Evolutionary conservation across 2,329 filamentous ascomycete species (phyloP).

Genomic region (Sphaerulina musiva): DNA sequence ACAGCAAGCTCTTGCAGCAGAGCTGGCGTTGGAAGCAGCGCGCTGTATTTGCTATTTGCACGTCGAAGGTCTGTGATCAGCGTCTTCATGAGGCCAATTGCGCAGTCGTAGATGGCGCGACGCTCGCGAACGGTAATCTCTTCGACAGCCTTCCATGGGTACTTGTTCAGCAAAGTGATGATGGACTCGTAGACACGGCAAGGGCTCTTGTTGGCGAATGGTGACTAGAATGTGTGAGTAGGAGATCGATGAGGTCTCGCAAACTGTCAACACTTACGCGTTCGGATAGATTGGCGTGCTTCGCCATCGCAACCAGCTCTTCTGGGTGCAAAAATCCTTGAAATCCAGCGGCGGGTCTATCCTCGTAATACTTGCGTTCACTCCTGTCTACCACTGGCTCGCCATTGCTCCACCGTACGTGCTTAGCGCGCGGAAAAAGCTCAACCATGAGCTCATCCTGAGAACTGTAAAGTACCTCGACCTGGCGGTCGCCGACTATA

Average conservation of each 20-base stretch:
- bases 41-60: slow-evolving; percentile 10
- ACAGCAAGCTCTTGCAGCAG: slow-evolving; percentile 32
- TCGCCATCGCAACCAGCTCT: slow-evolving; percentile 43
- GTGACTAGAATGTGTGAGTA: slow-evolving; percentile 36
- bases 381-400: slow-evolving; percentile 32
- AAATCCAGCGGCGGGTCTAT: slow-evolving; percentile 46
- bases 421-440: slow-evolving; percentile 48
- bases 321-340: slow-evolving; percentile 47
- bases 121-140: slow-evolving; percentile 45
- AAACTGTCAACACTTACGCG: slow-evolving; percentile 38
- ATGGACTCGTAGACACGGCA: slow-evolving; percentile 50
- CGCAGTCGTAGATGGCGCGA: slow-evolving; percentile 39
- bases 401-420: slow-evolving; percentile 41
- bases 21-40: slow-evolving; percentile 19
- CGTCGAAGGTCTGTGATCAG: slow-evolving; percentile 25
- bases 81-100: slow-evolving; percentile 20
- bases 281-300: slow-evolving; percentile 45
- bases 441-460: slow-evolving; percentile 47
- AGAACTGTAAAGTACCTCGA: slow-evolving; percentile 42
- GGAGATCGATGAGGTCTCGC: neutral
- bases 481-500: slow-evolving; percentile 42
- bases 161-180: slow-evolving; percentile 50
- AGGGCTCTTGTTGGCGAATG: slow-evolving; percentile 44
- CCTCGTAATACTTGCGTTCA: slow-evolving; percentile 41
- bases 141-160: slow-evolving; percentile 44